A percentile compares a stretch with the other conserved stretches of the same genome.
Conservation (phyloP, 2,329 filamentous ascomycete species). For the Lachnellula cervina region DNA sequence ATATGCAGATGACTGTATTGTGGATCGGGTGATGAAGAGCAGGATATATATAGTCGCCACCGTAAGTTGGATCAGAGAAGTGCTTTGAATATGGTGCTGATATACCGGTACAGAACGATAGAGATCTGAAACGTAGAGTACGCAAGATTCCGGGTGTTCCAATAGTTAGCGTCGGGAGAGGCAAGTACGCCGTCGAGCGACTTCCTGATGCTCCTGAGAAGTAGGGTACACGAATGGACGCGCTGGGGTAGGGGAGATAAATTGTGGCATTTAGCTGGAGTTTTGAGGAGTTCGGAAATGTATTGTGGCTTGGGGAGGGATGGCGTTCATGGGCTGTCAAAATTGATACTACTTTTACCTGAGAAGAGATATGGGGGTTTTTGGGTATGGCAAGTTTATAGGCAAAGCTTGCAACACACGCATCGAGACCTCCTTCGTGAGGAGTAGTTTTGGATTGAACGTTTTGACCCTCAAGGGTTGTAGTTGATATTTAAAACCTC, state of each 20-base stretch:
- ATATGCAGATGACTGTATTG: slow-evolving; percentile 82
- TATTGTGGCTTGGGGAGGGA: neutral
- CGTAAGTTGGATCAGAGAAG: neutral
- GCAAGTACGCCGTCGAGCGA: slow-evolving; percentile 92
- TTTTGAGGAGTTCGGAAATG: neutral
- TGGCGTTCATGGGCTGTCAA: neutral
- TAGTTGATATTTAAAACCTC: too few relatives aligned
- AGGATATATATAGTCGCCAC: slow-evolving; percentile 76
- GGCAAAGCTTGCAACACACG: too few relatives aligned
- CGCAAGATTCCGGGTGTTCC: slow-evolving; percentile 67
- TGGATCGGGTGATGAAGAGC: slow-evolving; percentile 66
- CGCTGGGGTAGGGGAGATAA: neutral
- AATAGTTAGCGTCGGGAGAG: slow-evolving; percentile 73
- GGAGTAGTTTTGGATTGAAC: too few relatives aligned
- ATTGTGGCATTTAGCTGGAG: neutral
- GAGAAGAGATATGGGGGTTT: neutral
- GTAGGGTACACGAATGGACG: slow-evolving; percentile 8
- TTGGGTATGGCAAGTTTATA: too few relatives aligned
- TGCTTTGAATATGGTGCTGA: neutral
- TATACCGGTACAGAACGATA: slow-evolving; percentile 48
- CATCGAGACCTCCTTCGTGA: too few relatives aligned
- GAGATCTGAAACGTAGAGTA: slow-evolving; percentile 71
- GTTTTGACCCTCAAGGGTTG: too few relatives aligned
- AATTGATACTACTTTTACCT: neutral
- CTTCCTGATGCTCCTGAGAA: slow-evolving; percentile 74